phyloP scores from a whole-genome alignment of 208 protist genomes.

The Naegleria fowleri region DNA sequence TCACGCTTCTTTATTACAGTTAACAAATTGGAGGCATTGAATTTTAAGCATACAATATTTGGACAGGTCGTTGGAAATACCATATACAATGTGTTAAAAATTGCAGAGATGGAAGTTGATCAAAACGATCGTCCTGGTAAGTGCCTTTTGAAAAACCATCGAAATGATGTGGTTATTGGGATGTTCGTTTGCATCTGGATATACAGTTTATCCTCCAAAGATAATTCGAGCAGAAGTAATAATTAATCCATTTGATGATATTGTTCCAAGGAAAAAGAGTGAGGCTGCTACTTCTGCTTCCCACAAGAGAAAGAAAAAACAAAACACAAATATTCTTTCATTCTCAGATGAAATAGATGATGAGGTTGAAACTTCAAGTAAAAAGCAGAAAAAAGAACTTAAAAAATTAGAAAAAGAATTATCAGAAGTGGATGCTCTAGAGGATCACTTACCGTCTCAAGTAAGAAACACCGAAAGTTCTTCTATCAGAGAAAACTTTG shows the following conservation, averaged over 20 bases:
- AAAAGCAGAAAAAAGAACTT: not conserved
- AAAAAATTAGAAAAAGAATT: not conserved
- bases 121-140: not conserved
- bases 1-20: conserved; percentile 23
- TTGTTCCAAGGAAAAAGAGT: conserved; percentile 7
- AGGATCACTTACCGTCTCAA: not conserved
- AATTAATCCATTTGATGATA: conserved; percentile 17
- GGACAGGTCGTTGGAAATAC: conserved; percentile 22
- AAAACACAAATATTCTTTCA: conserved; percentile 15
- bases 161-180: no score
- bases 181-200: no score
- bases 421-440: not conserved
- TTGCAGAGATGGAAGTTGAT: not conserved
- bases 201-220: conserved; percentile 3
- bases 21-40: not conserved
- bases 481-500: not conserved
- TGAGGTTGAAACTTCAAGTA: not conserved
- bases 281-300: no score
- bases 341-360: conserved; percentile 26
- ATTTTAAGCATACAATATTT: conserved; percentile 26
- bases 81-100: conserved; percentile 24
- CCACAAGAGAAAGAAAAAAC: not conserved
- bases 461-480: not conserved
- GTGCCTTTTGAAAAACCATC: no score
- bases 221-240: conserved; percentile 10